Base-by-base conservation (phyloP, 2,329 filamentous ascomycete species). In the Venturia oleaginea region DNA sequence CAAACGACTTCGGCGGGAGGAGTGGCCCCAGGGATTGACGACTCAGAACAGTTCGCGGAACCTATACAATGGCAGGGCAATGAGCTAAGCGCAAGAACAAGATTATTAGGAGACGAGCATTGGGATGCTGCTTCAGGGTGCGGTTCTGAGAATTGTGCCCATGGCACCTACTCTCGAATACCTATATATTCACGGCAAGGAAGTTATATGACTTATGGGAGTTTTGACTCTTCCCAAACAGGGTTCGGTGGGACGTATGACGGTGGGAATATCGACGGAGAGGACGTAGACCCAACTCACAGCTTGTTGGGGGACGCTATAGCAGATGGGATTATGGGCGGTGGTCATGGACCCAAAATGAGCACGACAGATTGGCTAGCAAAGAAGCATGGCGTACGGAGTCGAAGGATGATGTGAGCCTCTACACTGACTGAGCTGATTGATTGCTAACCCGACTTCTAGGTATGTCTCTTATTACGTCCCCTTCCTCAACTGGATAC, bases 391-490 rank as follows among this genome's bases (percentile, higher is more conserved):
- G 90, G 91, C 37, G 81, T 95, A 70, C 86, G 86, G 71, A 86
- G 91, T 72, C 86, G 84, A 27, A 82, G 84, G 65, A 80, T 84
- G 67, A 92, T 96, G 91, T 92, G 79, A 69, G 85, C 59, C 3
- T 40, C 32, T 42, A 37, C n/a, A 24, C 11, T 2, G 19, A 19
- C 42, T 32, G n/a, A 40, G 24, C 19, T 15, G 17, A 7, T 37
- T n/a, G 10, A 6, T 43, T 48, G 46, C 24, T 51, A 32, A 62
- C 40, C 30, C 27, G 7, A 32, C 11, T 24, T 30, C 15, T 66
- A 92, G 89, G 85, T 97, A 97, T 73, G 76, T 97, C 67, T 86
- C 88, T 4, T 97, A 99, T 78, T 99, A 99, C 73, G 80, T 99
- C 57, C 94, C 94, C 0, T 90, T 92, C 67, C 79, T 96, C 68